Evolutionary conservation across 75 land plant genomes (phyloP).

Genomic region (Cupressus sempervirens): DNA sequence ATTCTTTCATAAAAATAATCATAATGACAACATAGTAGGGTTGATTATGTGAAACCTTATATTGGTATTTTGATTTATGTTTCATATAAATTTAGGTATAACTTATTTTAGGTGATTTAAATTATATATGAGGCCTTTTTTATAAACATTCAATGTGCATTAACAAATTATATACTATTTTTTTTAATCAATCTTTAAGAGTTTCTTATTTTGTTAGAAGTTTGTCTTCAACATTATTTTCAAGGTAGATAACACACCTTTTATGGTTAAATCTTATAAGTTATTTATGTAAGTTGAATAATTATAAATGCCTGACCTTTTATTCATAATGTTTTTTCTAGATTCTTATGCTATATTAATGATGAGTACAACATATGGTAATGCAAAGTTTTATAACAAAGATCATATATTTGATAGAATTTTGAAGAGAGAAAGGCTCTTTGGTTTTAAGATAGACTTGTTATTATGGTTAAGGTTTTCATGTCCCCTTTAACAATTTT

Average conservation of each 20-base stretch:
- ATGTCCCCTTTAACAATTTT: neutral
- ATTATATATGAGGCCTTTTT: neutral
- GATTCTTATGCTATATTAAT: neutral
- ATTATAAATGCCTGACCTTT: neutral
- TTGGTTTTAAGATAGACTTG: constrained; percentile 74
- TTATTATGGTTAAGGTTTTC: constrained; percentile 66
- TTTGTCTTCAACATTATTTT: constrained; percentile 85
- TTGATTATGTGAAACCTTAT: constrained; percentile 35
- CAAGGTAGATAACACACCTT: constrained; percentile 78
- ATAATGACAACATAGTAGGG: too few relatives aligned
- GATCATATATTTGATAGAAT: constrained; percentile 65
- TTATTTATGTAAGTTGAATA: neutral
- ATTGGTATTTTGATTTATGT: constrained; percentile 55
- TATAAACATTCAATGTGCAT: neutral
- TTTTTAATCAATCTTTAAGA: constrained; percentile 36
- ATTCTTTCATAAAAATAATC: too few relatives aligned
- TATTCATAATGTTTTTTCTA: neutral
- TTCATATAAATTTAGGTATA: constrained; percentile 57
- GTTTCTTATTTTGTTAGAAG: constrained; percentile 83
- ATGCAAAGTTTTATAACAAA: constrained; percentile 72
- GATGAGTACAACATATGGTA: constrained; percentile 30
- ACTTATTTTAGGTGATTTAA: neutral
- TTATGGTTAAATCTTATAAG: constrained; percentile 44
- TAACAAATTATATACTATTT: neutral
- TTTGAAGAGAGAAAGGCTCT: constrained; percentile 45